These are phyloP conservation scores for Capsicum pubescens DNA, from an alignment of 257 asterid genomes.

Conservation along the genomic window DNA sequence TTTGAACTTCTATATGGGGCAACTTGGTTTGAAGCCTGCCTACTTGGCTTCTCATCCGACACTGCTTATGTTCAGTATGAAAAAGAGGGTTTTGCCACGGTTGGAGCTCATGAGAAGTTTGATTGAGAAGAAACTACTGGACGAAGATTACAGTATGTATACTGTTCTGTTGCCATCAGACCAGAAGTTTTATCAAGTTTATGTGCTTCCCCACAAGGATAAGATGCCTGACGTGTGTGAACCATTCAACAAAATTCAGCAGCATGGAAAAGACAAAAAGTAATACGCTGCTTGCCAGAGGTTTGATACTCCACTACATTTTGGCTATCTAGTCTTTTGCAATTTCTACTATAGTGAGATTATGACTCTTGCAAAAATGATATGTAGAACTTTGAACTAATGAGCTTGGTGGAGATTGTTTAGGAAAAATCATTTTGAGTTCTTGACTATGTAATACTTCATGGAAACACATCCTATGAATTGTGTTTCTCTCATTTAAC, in stretches of 20 bases:
- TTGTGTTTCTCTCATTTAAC: neutral
- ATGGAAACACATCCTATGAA: neutral
- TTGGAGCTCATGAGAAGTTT: conserved; percentile 29
- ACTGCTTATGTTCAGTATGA: conserved; percentile 33
- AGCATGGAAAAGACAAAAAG: conserved; percentile 25
- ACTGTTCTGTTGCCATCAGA: neutral
- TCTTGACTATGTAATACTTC: neutral
- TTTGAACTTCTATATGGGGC: neutral
- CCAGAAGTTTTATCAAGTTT: conserved; percentile 19
- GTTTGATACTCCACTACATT: conserved; percentile 2
- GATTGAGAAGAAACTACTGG: conserved; percentile 28
- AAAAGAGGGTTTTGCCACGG: conserved; percentile 41
- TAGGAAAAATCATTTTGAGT: neutral
- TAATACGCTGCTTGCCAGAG: neutral
- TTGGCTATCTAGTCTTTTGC: conserved; percentile 1
- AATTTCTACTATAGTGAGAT: neutral
- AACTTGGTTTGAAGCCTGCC: conserved; percentile 20
- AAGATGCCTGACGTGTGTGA: conserved; percentile 28
- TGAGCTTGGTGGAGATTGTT: conserved; percentile 4
- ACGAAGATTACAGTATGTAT: neutral
- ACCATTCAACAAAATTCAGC: conserved; percentile 24
- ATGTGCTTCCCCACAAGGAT: conserved; percentile 35
- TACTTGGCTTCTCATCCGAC: conserved; percentile 27
- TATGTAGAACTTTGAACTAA: neutral
- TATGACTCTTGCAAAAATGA: neutral